Evolutionary conservation across 371 early-diverging fungal genomes (phyloP).

Genomic region (Mycotypha africana): DNA sequence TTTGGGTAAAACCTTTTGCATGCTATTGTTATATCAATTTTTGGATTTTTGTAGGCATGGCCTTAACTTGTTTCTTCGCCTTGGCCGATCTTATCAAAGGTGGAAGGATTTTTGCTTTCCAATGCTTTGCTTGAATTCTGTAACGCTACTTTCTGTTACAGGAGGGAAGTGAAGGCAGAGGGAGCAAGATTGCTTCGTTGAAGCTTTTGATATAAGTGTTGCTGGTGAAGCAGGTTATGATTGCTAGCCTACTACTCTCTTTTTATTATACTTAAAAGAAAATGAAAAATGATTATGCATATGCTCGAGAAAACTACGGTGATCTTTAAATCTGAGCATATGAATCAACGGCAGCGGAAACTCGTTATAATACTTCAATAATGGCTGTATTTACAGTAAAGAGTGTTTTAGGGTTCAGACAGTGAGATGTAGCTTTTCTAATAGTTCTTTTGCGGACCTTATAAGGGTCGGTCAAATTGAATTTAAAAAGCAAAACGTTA

Average conservation of each 20-base stretch:
- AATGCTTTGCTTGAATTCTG: neutral
- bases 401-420: too few relatives aligned
- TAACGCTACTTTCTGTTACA: too few relatives aligned
- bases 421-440: too few relatives aligned
- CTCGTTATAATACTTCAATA: too few relatives aligned
- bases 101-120: too few relatives aligned
- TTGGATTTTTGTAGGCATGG: conserved; percentile 35
- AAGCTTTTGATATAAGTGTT: conserved; percentile 6
- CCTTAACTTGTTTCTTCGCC: conserved; percentile 21
- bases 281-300: conserved; percentile 1
- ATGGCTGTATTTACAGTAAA: too few relatives aligned
- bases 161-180: neutral
- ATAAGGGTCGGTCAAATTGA: too few relatives aligned
- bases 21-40: conserved; percentile 23
- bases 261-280: conserved; percentile 7
- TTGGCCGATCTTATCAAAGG: conserved; percentile 19
- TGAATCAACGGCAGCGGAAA: too few relatives aligned
- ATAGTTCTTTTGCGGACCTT: too few relatives aligned
- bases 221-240: conserved; percentile 24
- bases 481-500: too few relatives aligned
- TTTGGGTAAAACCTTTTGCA: conserved; percentile 40
- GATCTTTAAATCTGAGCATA: too few relatives aligned
- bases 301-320: conserved; percentile 1
- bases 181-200: conserved; percentile 1
- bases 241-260: conserved; percentile 43